Percentiles rank a stretch among this genome's conserved stretches.
These are phyloP conservation scores for Ceratobasidium sp. DNA, from an alignment of 1,284 basidiomycete species.

Conservation along the genomic window DNA sequence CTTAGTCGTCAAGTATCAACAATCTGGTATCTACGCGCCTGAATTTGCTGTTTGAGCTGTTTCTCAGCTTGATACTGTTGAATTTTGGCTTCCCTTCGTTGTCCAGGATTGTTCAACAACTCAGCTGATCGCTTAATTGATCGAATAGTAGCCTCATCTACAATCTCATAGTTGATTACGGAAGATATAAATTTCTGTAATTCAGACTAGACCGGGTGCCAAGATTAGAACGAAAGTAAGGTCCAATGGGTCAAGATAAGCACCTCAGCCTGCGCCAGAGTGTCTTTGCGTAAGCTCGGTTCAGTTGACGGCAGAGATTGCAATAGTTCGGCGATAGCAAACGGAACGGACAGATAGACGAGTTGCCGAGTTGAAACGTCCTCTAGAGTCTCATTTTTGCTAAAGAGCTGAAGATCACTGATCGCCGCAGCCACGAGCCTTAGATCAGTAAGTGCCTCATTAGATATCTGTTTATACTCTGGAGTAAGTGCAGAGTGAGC, in stretches of 20 bases:
- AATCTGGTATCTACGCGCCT: conserved; percentile 63
- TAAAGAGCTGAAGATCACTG: conserved; percentile 78
- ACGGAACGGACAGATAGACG: conserved; percentile 83
- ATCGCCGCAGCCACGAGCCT: conserved; percentile 66
- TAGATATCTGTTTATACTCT: conserved; percentile 36
- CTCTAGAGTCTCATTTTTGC: conserved; percentile 85
- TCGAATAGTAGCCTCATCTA: conserved; percentile 54
- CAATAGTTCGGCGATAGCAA: conserved; percentile 78
- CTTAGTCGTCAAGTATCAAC: conserved; percentile 7
- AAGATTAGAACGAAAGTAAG: conserved; percentile 30
- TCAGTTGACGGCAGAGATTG: conserved; percentile 73
- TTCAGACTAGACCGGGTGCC: conserved; percentile 63
- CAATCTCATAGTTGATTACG: conserved; percentile 77
- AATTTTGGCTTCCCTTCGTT: conserved; percentile 87
- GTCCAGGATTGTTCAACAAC: conserved; percentile 71
- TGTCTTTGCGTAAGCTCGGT: conserved; percentile 69
- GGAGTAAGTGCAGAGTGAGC: conserved; percentile 25
- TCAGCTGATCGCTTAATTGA: conserved; percentile 59
- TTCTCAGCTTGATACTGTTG: conserved; percentile 88
- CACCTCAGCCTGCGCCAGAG: conserved; percentile 73
- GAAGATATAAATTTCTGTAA: conserved; percentile 68
- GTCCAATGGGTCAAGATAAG: conserved; percentile 52
- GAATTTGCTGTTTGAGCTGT: conserved; percentile 75
- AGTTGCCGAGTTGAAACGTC: conserved; percentile 87
- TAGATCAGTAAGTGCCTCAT: conserved; percentile 64